Evolutionary conservation across 2,329 filamentous ascomycete genomes (phyloP).

Genomic region (Ophiocordyceps camponoti-leonardi): DNA sequence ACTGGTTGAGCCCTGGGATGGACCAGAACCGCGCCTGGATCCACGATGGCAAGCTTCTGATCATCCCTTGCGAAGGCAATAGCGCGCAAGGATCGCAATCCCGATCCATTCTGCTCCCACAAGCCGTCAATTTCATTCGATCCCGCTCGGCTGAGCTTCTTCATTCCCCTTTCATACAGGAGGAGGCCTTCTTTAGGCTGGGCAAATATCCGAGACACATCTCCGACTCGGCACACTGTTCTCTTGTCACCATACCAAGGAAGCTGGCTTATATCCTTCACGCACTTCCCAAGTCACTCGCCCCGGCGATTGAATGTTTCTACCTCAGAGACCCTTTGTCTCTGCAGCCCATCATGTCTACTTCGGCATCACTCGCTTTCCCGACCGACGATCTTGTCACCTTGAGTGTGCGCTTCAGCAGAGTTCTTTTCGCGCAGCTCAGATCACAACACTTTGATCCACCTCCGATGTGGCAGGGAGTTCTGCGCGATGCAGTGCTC

Average conservation of each 20-base stretch:
- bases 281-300: constrained; percentile 55
- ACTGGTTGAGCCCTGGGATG: constrained; percentile 83
- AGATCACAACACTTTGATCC: constrained; percentile 69
- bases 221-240: constrained; percentile 55
- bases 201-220: constrained; percentile 71
- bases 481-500: constrained; percentile 2
- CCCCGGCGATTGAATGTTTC: constrained; percentile 76
- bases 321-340: constrained; percentile 74
- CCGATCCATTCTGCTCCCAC: constrained; percentile 38
- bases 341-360: constrained; percentile 48
- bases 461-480: constrained; percentile 31
- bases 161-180: constrained; percentile 58
- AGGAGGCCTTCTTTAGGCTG: constrained; percentile 80
- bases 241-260: constrained; percentile 58
- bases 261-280: constrained; percentile 69
- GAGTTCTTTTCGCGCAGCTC: constrained; percentile 78
- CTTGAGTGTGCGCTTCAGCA: constrained; percentile 67
- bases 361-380: constrained; percentile 41
- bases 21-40: constrained; percentile 86
- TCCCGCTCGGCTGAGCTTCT: constrained; percentile 40
- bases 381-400: constrained; percentile 64
- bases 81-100: constrained; percentile 4
- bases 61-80: constrained; percentile 43
- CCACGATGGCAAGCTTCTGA: constrained; percentile 53
- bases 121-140: constrained; percentile 46